Percentiles rank a stretch among this genome's conserved stretches.
These are phyloP conservation scores for Penicillium fuscoglaucum DNA, from an alignment of 2,329 filamentous ascomycete genomes.

Conservation along the genomic window DNA sequence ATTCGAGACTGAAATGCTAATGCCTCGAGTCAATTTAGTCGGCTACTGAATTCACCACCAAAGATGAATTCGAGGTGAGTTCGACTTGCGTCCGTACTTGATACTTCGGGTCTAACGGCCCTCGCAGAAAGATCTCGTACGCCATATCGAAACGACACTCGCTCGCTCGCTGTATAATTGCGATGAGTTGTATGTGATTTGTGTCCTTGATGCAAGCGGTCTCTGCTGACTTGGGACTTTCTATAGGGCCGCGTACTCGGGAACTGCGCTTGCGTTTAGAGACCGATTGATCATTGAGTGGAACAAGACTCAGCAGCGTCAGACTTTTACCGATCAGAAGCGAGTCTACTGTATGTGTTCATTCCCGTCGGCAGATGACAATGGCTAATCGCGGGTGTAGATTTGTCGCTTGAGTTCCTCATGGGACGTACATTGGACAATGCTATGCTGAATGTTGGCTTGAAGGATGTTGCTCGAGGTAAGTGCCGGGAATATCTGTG, in stretches of 20 bases:
- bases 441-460: conserved; percentile 92
- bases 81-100: neutral
- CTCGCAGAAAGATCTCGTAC: conserved; percentile 75
- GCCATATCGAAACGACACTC: conserved; percentile 93
- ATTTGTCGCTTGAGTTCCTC: conserved; percentile 93
- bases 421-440: conserved; percentile 98
- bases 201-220: neutral
- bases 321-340: conserved; percentile 88
- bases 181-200: conserved; percentile 66
- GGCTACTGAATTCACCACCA: conserved; percentile 68
- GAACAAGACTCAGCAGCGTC: conserved; percentile 97
- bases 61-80: conserved; percentile 72
- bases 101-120: conserved; percentile 3
- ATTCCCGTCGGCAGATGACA: neutral
- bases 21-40: conserved; percentile 45
- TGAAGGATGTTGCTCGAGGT: conserved; percentile 83
- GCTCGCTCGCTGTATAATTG: conserved; percentile 98
- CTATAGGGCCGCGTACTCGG: conserved; percentile 76
- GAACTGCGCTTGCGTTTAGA: conserved; percentile 86
- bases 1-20: conserved; percentile 1
- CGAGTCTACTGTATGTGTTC: conserved; percentile 76
- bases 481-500: conserved; percentile 29
- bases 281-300: conserved; percentile 92
- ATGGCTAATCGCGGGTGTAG: conserved; percentile 37
- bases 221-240: neutral